Evolutionary conservation across 2,329 filamentous ascomycete genomes (phyloP).

Genomic region (Penicillium sclerotiorum): DNA sequence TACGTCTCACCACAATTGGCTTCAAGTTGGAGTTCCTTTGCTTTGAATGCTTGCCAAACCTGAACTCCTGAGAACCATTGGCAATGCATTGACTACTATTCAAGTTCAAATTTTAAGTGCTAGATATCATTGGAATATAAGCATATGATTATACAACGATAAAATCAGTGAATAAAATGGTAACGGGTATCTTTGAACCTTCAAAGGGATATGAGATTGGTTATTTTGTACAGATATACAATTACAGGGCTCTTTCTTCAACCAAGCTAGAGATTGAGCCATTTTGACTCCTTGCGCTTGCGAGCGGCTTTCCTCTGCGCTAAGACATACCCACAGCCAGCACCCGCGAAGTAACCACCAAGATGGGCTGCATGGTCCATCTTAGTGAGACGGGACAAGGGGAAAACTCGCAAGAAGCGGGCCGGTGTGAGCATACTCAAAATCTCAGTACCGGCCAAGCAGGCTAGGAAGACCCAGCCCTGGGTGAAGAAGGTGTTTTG

Average conservation of each 20-base stretch:
- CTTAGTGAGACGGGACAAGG: constrained; percentile 31
- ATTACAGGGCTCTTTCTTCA: too few species aligned
- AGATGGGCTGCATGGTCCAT: constrained; percentile 48
- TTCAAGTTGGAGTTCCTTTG: too few species aligned
- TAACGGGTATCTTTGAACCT: too few species aligned
- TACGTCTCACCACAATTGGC: too few species aligned
- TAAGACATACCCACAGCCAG: constrained; percentile 2
- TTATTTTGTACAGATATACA: background rate
- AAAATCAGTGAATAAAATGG: too few species aligned
- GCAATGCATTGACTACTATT: too few species aligned
- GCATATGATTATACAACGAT: too few species aligned
- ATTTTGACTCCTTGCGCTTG: constrained; percentile 10
- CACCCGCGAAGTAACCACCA: constrained; percentile 44
- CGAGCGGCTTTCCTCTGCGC: background rate
- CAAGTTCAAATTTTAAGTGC: too few species aligned
- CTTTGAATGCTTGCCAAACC: too few species aligned
- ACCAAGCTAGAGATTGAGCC: constrained; percentile 19
- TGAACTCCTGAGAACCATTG: too few species aligned
- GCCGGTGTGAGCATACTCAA: constrained; percentile 33
- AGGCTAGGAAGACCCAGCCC: constrained; percentile 41
- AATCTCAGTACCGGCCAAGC: constrained; percentile 41
- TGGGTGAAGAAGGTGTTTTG: constrained; percentile 46
- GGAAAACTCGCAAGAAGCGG: constrained; percentile 22
- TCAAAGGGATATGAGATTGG: too few species aligned
- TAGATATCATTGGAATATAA: too few species aligned